These are phyloP conservation scores for Astrothelium macrocarpum DNA, from an alignment of 495 filamentous ascomycete species.

Conservation along the genomic window DNA sequence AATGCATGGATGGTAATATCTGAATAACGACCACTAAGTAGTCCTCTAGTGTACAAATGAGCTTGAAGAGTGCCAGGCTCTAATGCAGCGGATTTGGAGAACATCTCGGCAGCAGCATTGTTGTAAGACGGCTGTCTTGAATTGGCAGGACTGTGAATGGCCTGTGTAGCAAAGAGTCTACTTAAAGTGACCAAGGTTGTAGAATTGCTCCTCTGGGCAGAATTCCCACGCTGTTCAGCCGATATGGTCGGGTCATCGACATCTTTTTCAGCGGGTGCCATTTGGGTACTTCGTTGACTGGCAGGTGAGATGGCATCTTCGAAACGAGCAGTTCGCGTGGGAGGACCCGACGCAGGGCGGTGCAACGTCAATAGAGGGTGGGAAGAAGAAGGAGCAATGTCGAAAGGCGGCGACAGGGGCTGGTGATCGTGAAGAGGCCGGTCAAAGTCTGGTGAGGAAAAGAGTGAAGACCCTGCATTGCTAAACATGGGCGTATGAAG, in stretches of 20 bases:
- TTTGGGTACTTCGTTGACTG: conserved; percentile 7
- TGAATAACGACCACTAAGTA: conserved; percentile 46
- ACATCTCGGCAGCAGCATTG: conserved; percentile 13
- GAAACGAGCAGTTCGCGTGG: conserved; percentile 3
- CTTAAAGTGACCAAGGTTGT: conserved; percentile 29
- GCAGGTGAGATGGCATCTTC: conserved; percentile 8
- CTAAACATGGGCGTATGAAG: conserved; percentile 1
- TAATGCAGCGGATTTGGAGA: conserved; percentile 22
- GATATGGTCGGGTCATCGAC: conserved; percentile 34
- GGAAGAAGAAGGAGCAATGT: not conserved
- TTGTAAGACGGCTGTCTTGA: conserved; percentile 28
- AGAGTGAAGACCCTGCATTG: not conserved
- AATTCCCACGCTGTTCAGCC: conserved; percentile 15
- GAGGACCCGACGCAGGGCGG: conserved; percentile 1
- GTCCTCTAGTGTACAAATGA: conserved; percentile 49
- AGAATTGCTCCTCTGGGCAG: conserved; percentile 18
- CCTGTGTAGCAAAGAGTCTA: conserved; percentile 29
- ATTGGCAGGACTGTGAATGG: conserved; percentile 16
- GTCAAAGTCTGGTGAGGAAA: not conserved
- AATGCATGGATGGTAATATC: conserved; percentile 49
- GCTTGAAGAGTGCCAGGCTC: conserved; percentile 42
- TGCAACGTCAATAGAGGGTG: not conserved
- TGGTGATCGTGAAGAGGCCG: not conserved
- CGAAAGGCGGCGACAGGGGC: not conserved
- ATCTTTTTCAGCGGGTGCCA: conserved; percentile 34